phyloP scores from a whole-genome alignment of 352 stramenopile species.

The Phytopythium aichiense region DNA sequence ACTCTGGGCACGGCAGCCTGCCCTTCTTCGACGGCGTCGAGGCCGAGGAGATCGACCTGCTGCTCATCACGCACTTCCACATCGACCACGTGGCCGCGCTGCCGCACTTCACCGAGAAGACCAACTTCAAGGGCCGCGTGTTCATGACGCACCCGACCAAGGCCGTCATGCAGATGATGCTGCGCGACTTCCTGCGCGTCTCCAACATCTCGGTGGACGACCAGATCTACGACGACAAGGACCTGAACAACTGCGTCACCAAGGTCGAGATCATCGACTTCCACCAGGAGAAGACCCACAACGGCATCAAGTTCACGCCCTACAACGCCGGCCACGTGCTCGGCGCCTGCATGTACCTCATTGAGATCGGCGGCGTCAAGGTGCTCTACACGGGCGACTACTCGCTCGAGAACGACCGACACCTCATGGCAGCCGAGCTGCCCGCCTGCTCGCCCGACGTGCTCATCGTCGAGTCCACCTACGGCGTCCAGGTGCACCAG shows the following conservation, averaged over 20 bases:
- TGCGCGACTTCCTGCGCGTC: conserved; percentile 96
- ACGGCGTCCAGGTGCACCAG: conserved; percentile 97
- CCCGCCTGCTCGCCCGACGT: conserved; percentile 92
- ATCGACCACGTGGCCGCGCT: conserved; percentile 99
- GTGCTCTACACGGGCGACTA: conserved; percentile 99
- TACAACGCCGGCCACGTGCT: conserved; percentile 99
- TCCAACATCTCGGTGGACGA: conserved; percentile 93
- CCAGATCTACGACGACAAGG: conserved; percentile 92
- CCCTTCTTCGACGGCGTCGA: conserved; percentile 98
- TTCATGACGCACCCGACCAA: conserved; percentile 99
- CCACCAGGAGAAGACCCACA: conserved; percentile 95
- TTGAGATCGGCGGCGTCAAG: conserved; percentile 97
- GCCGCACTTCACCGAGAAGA: conserved; percentile 99
- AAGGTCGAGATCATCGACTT: conserved; percentile 99
- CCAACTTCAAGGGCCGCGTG: conserved; percentile 95
- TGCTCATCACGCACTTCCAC: conserved; percentile 99
- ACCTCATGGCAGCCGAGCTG: conserved; percentile 93
- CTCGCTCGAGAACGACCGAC: conserved; percentile 97
- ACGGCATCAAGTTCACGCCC: conserved; percentile 97
- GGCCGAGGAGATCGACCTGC: conserved; percentile 93
- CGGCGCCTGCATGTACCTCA: conserved; percentile 98
- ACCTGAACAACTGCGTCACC: conserved; percentile 95
- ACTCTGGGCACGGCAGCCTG: conserved; percentile 95
- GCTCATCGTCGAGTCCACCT: conserved; percentile 99
- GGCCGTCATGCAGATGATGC: conserved; percentile 97